These are phyloP conservation scores for Pyrus communis DNA, from an alignment of 306 rosid species.

Conservation along the genomic window DNA sequence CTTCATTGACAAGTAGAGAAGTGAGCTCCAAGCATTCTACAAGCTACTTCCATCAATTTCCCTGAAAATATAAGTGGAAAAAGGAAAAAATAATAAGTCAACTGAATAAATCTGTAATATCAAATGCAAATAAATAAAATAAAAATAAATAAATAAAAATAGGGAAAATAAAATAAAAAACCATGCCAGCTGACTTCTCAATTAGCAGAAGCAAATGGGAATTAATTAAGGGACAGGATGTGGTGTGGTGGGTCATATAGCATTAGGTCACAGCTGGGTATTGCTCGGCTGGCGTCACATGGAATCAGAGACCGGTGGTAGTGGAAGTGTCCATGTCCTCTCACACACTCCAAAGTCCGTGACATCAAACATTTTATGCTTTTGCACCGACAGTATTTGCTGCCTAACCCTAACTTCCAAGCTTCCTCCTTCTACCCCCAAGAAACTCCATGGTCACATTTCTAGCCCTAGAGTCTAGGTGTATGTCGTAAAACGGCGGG, in stretches of 20 bases:
- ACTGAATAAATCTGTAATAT: not conserved
- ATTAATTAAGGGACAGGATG: constrained; percentile 9
- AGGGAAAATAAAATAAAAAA: not conserved
- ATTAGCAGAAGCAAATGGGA: not conserved
- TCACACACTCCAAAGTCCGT: not conserved
- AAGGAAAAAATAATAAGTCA: constrained; percentile 13
- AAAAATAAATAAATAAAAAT: not conserved
- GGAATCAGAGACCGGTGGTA: not conserved
- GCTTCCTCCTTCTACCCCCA: not conserved
- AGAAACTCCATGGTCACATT: no score
- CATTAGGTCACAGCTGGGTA: constrained; percentile 45
- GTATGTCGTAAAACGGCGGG: not conserved
- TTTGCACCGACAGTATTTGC: not conserved
- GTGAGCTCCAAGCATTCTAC: constrained; percentile 69
- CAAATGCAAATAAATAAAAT: not conserved
- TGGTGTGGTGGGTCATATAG: constrained; percentile 7
- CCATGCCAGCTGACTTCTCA: constrained; percentile 22
- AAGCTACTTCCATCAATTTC: constrained; percentile 70
- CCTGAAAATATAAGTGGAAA: constrained; percentile 43
- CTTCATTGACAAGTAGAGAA: constrained; percentile 58
- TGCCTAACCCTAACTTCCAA: not conserved
- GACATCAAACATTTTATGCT: not conserved
- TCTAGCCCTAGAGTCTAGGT: not conserved
- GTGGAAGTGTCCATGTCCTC: not conserved
- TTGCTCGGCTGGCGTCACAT: constrained; percentile 23